phyloP scores from a whole-genome alignment of 2,329 filamentous ascomycete species.

The Penicillium sp. region DNA sequence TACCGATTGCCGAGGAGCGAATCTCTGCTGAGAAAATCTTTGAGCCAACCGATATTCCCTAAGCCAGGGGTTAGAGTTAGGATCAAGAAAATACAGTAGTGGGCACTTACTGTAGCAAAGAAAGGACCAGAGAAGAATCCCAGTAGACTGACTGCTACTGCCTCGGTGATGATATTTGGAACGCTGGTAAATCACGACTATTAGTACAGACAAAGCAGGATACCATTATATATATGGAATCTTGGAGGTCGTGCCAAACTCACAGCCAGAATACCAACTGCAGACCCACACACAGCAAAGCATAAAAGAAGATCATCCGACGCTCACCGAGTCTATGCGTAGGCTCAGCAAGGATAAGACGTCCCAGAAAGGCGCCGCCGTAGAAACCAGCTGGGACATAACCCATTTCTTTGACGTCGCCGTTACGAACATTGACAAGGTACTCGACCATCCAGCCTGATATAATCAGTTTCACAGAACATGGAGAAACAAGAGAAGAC shows the following conservation, averaged over 20 bases:
- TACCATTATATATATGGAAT: neutral
- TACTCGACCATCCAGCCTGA: slow-evolving; percentile 64
- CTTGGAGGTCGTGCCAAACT: neutral
- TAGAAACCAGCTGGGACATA: slow-evolving; percentile 62
- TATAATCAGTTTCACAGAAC: neutral
- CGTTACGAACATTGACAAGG: slow-evolving; percentile 58
- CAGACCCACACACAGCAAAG: slow-evolving; percentile 50
- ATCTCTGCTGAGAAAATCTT: slow-evolving; percentile 52
- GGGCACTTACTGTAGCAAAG: slow-evolving; percentile 51
- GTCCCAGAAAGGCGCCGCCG: slow-evolving; percentile 57
- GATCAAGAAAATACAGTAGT: no score
- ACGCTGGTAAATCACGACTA: slow-evolving; percentile 27
- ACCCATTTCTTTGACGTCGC: slow-evolving; percentile 56
- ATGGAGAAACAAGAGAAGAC: neutral
- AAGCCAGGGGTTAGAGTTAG: neutral
- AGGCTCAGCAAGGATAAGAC: slow-evolving; percentile 57
- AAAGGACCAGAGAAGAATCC: slow-evolving; percentile 59
- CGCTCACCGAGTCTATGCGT: slow-evolving; percentile 59
- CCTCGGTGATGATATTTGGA: slow-evolving; percentile 48
- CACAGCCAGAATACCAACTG: slow-evolving; percentile 60
- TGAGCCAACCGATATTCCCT: slow-evolving; percentile 51
- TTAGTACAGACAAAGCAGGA: neutral
- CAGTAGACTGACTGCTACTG: slow-evolving; percentile 53
- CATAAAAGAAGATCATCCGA: slow-evolving; percentile 57
- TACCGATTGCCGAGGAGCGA: slow-evolving; percentile 48